These are phyloP conservation scores for Fusarium pseudocircinatum DNA, from an alignment of 2,329 filamentous ascomycete genomes.

Conservation along the genomic window DNA sequence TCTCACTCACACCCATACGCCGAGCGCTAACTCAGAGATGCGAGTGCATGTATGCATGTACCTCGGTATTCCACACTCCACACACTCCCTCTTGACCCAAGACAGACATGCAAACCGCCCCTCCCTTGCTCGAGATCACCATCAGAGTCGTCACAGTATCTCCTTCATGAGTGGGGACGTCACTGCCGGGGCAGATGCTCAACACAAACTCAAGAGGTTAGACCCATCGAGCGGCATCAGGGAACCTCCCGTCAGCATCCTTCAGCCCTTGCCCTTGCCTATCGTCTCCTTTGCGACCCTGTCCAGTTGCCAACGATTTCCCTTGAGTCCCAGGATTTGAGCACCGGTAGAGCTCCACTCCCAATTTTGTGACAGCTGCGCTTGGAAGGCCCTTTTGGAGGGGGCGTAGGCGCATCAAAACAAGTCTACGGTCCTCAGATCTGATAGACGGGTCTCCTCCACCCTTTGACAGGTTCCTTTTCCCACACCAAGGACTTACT, in stretches of 20 bases:
- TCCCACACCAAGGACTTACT: constrained; percentile 43
- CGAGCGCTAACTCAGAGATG: constrained; percentile 1
- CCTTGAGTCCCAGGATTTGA: constrained; percentile 42
- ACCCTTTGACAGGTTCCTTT: constrained; percentile 43
- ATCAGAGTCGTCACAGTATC: constrained; percentile 33
- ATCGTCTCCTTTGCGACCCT: constrained; percentile 34
- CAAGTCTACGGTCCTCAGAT: constrained; percentile 41
- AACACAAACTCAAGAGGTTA: constrained; percentile 31
- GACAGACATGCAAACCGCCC: constrained; percentile 17
- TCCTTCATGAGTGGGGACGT: constrained; percentile 31
- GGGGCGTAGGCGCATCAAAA: constrained; percentile 37
- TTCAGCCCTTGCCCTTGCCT: constrained; percentile 31
- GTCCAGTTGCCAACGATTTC: constrained; percentile 24
- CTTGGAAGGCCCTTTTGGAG: constrained; percentile 33
- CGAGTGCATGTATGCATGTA: neutral
- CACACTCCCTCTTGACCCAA: constrained; percentile 1
- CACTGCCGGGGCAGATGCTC: constrained; percentile 41
- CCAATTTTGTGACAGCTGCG: constrained; percentile 44
- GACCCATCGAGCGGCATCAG: constrained; percentile 36
- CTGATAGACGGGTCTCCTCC: constrained; percentile 44
- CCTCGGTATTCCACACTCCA: constrained; percentile 22
- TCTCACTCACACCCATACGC: constrained; percentile 37
- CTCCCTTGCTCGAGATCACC: constrained; percentile 40
- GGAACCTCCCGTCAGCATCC: constrained; percentile 38
- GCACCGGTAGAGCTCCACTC: constrained; percentile 36